phyloP scores from a whole-genome alignment of 352 stramenopile species.

The Phytophthora capsici region DNA sequence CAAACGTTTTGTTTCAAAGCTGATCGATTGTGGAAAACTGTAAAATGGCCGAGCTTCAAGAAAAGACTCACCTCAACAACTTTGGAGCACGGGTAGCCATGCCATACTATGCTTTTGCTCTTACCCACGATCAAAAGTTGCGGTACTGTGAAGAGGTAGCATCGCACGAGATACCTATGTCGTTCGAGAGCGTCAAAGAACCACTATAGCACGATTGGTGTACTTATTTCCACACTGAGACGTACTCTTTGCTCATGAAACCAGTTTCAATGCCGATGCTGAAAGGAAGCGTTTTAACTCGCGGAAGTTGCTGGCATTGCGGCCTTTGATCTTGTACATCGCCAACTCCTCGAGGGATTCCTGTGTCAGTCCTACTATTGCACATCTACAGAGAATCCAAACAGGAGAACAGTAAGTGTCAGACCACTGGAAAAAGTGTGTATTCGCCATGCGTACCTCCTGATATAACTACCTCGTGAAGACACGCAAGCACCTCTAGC shows the following conservation, averaged over 20 bases:
- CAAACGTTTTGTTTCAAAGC: slow-evolving; percentile 45
- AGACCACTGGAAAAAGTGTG: slow-evolving; percentile 7
- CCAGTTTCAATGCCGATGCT: slow-evolving; percentile 74
- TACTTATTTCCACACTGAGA: slow-evolving; percentile 6
- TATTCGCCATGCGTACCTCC: slow-evolving; percentile 29
- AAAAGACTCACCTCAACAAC: slow-evolving; percentile 43
- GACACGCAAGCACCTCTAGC: slow-evolving; percentile 55
- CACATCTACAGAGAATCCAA: slow-evolving; percentile 36
- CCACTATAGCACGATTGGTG: neutral
- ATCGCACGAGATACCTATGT: slow-evolving; percentile 66
- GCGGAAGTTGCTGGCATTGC: slow-evolving; percentile 61
- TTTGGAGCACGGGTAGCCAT: slow-evolving; percentile 48
- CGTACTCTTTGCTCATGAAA: slow-evolving; percentile 73
- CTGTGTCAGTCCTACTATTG: slow-evolving; percentile 73
- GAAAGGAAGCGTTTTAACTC: slow-evolving; percentile 61
- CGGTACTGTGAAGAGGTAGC: slow-evolving; percentile 57
- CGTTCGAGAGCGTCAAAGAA: slow-evolving; percentile 7
- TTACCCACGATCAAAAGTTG: slow-evolving; percentile 72
- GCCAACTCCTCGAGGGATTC: slow-evolving; percentile 67
- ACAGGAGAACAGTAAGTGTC: slow-evolving; percentile 2
- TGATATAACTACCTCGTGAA: slow-evolving; percentile 43
- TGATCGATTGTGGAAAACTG: slow-evolving; percentile 19
- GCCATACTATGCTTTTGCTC: slow-evolving; percentile 65
- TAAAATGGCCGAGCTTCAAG: neutral
- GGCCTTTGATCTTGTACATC: slow-evolving; percentile 67